Evolutionary conservation across 805 yeast genomes (phyloP).

Genomic region (Naumovozyma baii): DNA sequence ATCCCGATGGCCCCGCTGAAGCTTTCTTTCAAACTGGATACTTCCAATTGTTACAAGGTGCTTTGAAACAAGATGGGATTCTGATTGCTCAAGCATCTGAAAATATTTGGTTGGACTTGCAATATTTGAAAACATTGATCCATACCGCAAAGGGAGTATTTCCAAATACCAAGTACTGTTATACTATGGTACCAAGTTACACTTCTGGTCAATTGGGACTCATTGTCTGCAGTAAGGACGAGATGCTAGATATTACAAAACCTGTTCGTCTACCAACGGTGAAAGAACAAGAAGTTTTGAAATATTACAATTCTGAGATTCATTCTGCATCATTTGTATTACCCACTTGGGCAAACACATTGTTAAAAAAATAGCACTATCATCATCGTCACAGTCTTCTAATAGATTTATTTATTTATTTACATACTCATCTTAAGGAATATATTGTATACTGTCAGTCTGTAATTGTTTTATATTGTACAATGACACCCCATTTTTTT

Average conservation of each 20-base stretch:
- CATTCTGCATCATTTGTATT: slow-evolving; percentile 68
- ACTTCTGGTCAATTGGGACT: slow-evolving; percentile 84
- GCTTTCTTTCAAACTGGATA: slow-evolving; percentile 73
- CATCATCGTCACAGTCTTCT: too few relatives aligned
- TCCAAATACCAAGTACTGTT: slow-evolving; percentile 53
- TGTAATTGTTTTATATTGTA: slow-evolving; percentile 26
- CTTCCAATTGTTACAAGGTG: slow-evolving; percentile 55
- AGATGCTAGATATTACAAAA: slow-evolving; percentile 33
- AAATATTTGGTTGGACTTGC: slow-evolving; percentile 64
- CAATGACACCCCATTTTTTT: too few relatives aligned
- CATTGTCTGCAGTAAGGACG: slow-evolving; percentile 57
- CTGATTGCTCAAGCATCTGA: slow-evolving; percentile 75
- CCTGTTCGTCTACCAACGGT: slow-evolving; percentile 45
- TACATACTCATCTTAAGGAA: slow-evolving; percentile 38
- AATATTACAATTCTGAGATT: slow-evolving; percentile 55
- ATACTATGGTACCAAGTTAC: slow-evolving; percentile 78
- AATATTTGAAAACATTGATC: slow-evolving; percentile 40
- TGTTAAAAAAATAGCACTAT: slow-evolving; percentile 10
- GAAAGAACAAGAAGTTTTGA: slow-evolving; percentile 42
- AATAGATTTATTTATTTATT: neutral
- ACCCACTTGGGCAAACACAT: slow-evolving; percentile 65
- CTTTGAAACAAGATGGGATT: slow-evolving; percentile 54
- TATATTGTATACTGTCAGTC: slow-evolving; percentile 62
- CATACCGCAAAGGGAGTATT: slow-evolving; percentile 46
- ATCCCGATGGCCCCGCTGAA: slow-evolving; percentile 94